Percentiles rank a stretch among this genome's conserved stretches.
These are phyloP conservation scores for Claviceps paspali DNA, from an alignment of 2,329 filamentous ascomycete genomes.

Conservation along the genomic window DNA sequence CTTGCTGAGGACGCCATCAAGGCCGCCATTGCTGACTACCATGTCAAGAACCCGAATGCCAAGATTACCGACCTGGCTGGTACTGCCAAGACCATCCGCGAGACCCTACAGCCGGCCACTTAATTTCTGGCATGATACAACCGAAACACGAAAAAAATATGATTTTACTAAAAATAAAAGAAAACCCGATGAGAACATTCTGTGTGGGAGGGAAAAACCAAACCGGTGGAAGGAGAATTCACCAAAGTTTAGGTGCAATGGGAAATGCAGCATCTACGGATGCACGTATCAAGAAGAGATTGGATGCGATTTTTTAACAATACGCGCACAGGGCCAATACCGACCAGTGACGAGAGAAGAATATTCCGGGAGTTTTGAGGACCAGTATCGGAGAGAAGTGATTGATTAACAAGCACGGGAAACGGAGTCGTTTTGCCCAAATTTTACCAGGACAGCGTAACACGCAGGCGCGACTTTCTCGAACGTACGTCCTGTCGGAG, in stretches of 20 bases:
- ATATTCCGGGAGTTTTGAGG: neutral
- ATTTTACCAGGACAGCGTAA: neutral
- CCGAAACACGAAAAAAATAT: slow-evolving; percentile 3
- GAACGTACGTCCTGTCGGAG: no score
- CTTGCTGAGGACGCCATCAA: slow-evolving; percentile 86
- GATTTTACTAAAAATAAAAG: neutral
- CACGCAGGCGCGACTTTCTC: neutral
- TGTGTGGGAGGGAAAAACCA: neutral
- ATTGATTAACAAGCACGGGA: neutral
- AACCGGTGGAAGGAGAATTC: no score
- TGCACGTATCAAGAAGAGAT: neutral
- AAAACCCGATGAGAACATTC: neutral
- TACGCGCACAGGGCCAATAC: neutral
- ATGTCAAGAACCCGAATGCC: slow-evolving; percentile 49
- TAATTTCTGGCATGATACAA: neutral
- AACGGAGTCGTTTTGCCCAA: neutral
- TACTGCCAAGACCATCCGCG: slow-evolving; percentile 30
- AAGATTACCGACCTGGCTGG: slow-evolving; percentile 62
- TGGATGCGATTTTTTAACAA: neutral
- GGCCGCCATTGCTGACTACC: slow-evolving; percentile 78
- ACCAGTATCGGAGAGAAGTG: neutral
- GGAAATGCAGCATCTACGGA: neutral
- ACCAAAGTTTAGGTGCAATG: no score
- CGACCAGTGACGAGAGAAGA: neutral
- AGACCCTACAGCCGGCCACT: slow-evolving; percentile 8